Evolutionary conservation across 106 monocot species (phyloP), one percentile per base, ranked within the genome.

Genomic region (Apostasia shenzhenica): DNA sequence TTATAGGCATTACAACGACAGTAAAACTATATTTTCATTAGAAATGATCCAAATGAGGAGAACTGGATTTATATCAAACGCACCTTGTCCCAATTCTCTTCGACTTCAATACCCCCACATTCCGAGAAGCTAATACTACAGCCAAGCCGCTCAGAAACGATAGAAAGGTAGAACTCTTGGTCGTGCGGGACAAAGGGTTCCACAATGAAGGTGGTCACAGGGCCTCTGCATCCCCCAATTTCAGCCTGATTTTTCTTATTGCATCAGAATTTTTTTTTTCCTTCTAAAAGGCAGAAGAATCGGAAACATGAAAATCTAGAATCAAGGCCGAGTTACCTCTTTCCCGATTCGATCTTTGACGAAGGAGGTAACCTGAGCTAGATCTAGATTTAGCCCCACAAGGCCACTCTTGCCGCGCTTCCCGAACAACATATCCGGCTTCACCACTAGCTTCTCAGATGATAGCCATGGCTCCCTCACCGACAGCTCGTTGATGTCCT

Each of bases 31-130:
- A n/a, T 66, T 66, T 48, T 14, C 66, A 53, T 26, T 2, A 68
- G 10, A 11, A n/a, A 26, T 26, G 39, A 54, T 41, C 7, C 13
- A 59, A 54, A 61, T 3, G 44, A 41, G 3, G 1, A 52, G 8
- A 43, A 9, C 11, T 53, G 45, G 1, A 73, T 8, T 14, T 14
- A 5, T 48, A 55, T 5, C 52, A 3, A 44, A 66, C 41, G 48
- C 13, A 89, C 84, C 89, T 97, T 97, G 55, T 91, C 95, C 95
- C 95, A 95, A 53, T 95, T 97, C 75, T 91, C 92, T 59, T 92
- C 89, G 40, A 89, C 89, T 67, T 97, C 97, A 76, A 97, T 92
- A 6, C 97, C 92, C 40, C 97, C 97, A 67, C 97, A 97, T 53
- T 97, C 89, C 5, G 92, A 97, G 80, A 97, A 97, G 72, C 89